Evolutionary conservation across 2,329 filamentous ascomycete genomes (phyloP).

Genomic region (Neofusicoccum cordaticola): DNA sequence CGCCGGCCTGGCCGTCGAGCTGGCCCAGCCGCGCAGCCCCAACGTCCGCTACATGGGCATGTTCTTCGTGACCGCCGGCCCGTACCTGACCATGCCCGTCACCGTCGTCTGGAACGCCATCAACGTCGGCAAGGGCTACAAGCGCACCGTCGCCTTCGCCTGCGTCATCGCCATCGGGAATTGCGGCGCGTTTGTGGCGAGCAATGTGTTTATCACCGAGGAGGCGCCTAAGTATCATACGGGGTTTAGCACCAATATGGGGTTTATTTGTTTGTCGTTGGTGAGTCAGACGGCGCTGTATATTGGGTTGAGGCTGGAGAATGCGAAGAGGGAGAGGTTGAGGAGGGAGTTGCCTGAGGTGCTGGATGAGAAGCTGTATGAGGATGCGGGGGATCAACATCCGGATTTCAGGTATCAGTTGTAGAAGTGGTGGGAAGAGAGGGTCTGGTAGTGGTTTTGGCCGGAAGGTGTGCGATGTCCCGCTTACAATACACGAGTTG

Average conservation of each 20-base stretch:
- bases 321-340: constrained; percentile 7
- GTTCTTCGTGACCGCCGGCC: constrained; percentile 12
- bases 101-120: constrained; percentile 15
- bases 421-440: neutral
- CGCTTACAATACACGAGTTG: no score
- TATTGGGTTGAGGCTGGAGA: constrained; percentile 14
- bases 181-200: constrained; percentile 13
- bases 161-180: constrained; percentile 19
- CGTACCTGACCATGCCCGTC: constrained; percentile 12
- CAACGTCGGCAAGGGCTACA: constrained; percentile 15
- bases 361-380: constrained; percentile 7
- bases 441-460: no score
- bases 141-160: constrained; percentile 8
- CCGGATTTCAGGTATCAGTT: constrained; percentile 18
- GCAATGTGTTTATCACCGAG: constrained; percentile 17
- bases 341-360: constrained; percentile 3
- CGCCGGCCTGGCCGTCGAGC: constrained; percentile 36
- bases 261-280: constrained; percentile 20
- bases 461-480: no score
- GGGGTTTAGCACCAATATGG: constrained; percentile 23
- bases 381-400: constrained; percentile 11
- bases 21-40: neutral
- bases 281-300: constrained; percentile 21
- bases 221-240: constrained; percentile 13
- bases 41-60: constrained; percentile 15